phyloP scores from a whole-genome alignment of 768 basidiomycete species.

The Leccinum subtestaceum region DNA sequence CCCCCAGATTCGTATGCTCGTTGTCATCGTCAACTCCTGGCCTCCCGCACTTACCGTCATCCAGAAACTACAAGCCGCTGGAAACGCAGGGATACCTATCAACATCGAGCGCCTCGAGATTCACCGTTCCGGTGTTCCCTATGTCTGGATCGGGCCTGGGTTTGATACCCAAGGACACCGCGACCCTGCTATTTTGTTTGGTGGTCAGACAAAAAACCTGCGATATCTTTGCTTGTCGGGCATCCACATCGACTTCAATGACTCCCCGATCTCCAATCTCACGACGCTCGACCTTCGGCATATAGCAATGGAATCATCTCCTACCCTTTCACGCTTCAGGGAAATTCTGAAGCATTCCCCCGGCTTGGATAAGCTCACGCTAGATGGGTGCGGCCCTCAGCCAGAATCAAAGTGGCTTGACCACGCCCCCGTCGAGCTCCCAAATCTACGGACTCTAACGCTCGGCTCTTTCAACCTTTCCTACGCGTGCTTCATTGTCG shows the following conservation, averaged over 20 bases:
- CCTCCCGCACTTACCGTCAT: slow-evolving; percentile 50
- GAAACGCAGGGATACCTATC: slow-evolving; percentile 34
- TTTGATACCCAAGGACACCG: slow-evolving; percentile 36
- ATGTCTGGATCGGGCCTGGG: slow-evolving; percentile 43
- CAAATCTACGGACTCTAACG: slow-evolving; percentile 48
- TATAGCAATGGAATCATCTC: slow-evolving; percentile 51
- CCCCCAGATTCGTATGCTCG: slow-evolving; percentile 56
- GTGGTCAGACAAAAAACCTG: slow-evolving; percentile 44
- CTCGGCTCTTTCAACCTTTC: slow-evolving; percentile 53
- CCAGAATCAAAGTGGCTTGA: slow-evolving; percentile 27
- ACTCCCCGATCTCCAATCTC: slow-evolving; percentile 49
- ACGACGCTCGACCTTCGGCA: slow-evolving; percentile 63
- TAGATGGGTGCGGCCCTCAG: slow-evolving; percentile 63
- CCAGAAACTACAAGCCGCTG: slow-evolving; percentile 43
- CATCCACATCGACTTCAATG: slow-evolving; percentile 58
- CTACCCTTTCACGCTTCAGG: slow-evolving; percentile 49
- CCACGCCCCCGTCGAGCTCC: slow-evolving; percentile 44
- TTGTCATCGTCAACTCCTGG: slow-evolving; percentile 57
- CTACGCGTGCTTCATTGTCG: slow-evolving; percentile 47
- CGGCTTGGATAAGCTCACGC: slow-evolving; percentile 48
- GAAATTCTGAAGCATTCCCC: slow-evolving; percentile 50
- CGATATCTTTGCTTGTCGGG: slow-evolving; percentile 54
- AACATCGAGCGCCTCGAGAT: slow-evolving; percentile 63
- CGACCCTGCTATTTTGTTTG: slow-evolving; percentile 47
- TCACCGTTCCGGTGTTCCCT: slow-evolving; percentile 52